Percentiles rank a stretch among this genome's conserved stretches.
Evolutionary conservation across 352 stramenopile genomes (phyloP).

Genomic region (Thraustochytrium striatum): DNA sequence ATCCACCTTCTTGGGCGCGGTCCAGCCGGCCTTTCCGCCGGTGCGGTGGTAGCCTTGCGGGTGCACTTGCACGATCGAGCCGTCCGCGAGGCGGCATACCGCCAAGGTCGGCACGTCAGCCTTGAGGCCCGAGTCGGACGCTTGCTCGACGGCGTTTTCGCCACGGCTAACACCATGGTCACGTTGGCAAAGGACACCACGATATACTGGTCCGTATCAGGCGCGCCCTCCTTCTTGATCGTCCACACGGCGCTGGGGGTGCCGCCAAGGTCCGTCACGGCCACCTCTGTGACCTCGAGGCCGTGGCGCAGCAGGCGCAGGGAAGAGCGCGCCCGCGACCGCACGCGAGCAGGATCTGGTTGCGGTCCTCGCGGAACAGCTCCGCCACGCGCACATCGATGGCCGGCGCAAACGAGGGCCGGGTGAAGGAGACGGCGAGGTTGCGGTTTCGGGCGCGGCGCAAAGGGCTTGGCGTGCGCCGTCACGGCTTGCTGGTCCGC

Average conservation of each 20-base stretch:
- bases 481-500: neutral
- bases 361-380: slow-evolving; percentile 79
- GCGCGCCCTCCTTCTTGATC: slow-evolving; percentile 69
- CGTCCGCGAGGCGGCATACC: slow-evolving; percentile 85
- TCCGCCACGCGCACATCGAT: slow-evolving; percentile 83
- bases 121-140: slow-evolving; percentile 89
- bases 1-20: slow-evolving; percentile 90
- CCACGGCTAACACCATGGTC: slow-evolving; percentile 93
- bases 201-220: slow-evolving; percentile 74
- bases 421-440: slow-evolving; percentile 59
- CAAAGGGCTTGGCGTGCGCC: slow-evolving; percentile 60
- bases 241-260: slow-evolving; percentile 91
- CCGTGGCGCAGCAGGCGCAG: slow-evolving; percentile 91
- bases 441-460: slow-evolving; percentile 71
- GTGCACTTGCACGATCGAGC: slow-evolving; percentile 93
- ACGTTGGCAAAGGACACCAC: slow-evolving; percentile 99
- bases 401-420: slow-evolving; percentile 86
- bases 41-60: slow-evolving; percentile 90
- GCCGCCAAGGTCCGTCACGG: slow-evolving; percentile 87
- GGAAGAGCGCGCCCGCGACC: slow-evolving; percentile 86
- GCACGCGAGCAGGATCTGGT: slow-evolving; percentile 93
- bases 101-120: slow-evolving; percentile 88
- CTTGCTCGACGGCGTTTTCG: slow-evolving; percentile 93
- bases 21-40: slow-evolving; percentile 90
- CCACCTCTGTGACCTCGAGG: slow-evolving; percentile 91